Percentiles rank a stretch among this genome's conserved stretches.
These are phyloP conservation scores for Aspergillus clavatus DNA, from an alignment of 2,329 filamentous ascomycete genomes.

Conservation along the genomic window DNA sequence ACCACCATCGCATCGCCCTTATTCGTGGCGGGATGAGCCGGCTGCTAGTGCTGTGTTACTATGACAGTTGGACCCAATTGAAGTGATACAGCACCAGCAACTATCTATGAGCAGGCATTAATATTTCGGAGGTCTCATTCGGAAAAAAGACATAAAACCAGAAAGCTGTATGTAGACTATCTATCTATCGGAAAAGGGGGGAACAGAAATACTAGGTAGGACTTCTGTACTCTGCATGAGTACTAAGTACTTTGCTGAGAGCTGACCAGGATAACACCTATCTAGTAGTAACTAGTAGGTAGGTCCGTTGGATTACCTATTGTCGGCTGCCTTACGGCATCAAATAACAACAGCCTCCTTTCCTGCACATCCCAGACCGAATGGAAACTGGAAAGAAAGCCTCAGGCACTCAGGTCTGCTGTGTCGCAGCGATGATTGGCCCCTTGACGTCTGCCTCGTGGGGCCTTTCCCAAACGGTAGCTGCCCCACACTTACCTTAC, in stretches of 20 bases:
- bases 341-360: background rate
- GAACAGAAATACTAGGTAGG: too few species aligned
- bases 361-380: too few species aligned
- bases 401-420: too few species aligned
- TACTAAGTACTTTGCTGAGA: too few species aligned
- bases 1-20: conserved; percentile 7
- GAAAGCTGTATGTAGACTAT: too few species aligned
- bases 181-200: too few species aligned
- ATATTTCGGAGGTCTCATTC: too few species aligned
- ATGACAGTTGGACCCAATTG: conserved; percentile 1
- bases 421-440: conserved; percentile 15
- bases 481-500: conserved; percentile 20
- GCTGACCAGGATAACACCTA: too few species aligned
- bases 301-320: background rate
- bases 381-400: too few species aligned
- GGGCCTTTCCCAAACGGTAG: conserved; percentile 13
- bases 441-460: conserved; percentile 10
- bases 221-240: too few species aligned
- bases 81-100: conserved; percentile 8
- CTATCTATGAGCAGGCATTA: too few species aligned
- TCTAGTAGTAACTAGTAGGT: background rate
- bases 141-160: too few species aligned
- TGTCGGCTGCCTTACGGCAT: background rate
- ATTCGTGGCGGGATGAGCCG: conserved; percentile 13
- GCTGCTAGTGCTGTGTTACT: conserved; percentile 7